Percentiles rank a stretch among this genome's conserved stretches.
Evolutionary conservation across 1,284 basidiomycete species (phyloP).

Genomic region (Ustanciosporium gigantosporum): DNA sequence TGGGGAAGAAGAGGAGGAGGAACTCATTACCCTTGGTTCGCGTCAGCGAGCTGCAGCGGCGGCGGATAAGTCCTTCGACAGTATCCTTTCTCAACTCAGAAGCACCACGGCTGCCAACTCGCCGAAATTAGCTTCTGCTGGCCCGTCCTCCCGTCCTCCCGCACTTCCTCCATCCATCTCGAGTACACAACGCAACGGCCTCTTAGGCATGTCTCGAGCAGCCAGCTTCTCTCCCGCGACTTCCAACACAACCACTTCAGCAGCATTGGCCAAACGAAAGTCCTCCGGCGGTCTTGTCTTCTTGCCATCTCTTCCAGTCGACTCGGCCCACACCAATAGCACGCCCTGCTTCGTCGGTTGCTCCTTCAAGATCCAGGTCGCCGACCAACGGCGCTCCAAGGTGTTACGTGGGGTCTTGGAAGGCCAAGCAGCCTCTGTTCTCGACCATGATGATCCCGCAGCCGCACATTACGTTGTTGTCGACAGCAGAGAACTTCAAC

Average conservation of each 20-base stretch:
- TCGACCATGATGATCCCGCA: background rate
- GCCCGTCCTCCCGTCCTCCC: background rate
- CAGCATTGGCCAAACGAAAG: slow-evolving; percentile 14
- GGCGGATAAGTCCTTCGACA: slow-evolving; percentile 34
- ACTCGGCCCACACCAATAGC: background rate
- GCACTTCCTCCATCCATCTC: background rate
- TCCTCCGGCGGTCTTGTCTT: slow-evolving; percentile 3
- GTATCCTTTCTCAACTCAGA: slow-evolving; percentile 30
- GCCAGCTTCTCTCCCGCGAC: slow-evolving; percentile 34
- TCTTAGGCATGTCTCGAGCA: slow-evolving; percentile 36
- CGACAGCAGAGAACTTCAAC: background rate
- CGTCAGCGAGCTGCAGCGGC: slow-evolving; percentile 30
- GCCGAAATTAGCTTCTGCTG: slow-evolving; percentile 1
- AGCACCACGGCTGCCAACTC: slow-evolving; percentile 1
- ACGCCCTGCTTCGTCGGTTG: slow-evolving; percentile 7
- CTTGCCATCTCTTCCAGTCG: slow-evolving; percentile 2
- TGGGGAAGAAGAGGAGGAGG: slow-evolving; percentile 11
- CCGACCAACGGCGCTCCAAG: slow-evolving; percentile 12
- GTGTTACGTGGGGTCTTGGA: slow-evolving; percentile 23
- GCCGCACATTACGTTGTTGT: slow-evolving; percentile 21
- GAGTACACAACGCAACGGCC: slow-evolving; percentile 2
- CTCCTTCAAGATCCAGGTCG: slow-evolving; percentile 21
- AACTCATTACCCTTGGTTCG: slow-evolving; percentile 28
- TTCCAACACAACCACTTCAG: background rate
- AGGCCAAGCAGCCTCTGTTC: slow-evolving; percentile 17